phyloP scores from a whole-genome alignment of 352 stramenopile species.

The Phytophthora litchii region DNA sequence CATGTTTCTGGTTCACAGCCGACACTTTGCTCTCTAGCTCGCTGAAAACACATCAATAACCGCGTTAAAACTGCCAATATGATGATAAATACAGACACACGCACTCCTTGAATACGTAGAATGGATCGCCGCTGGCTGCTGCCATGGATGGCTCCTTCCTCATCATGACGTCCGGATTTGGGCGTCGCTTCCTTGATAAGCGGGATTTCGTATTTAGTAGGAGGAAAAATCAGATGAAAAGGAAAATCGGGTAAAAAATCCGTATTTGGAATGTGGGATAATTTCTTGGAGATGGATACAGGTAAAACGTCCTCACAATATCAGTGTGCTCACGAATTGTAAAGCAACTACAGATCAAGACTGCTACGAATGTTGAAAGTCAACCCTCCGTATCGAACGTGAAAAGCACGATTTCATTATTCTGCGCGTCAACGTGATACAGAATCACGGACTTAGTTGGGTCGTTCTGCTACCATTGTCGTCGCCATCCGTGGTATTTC shows the following conservation, averaged over 20 bases:
- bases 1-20: constrained; percentile 68
- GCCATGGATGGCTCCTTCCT: constrained; percentile 34
- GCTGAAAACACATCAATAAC: constrained; percentile 30
- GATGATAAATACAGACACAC: background rate
- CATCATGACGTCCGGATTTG: constrained; percentile 29
- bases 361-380: no score
- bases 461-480: no score
- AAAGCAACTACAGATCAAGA: no score
- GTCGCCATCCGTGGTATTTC: no score
- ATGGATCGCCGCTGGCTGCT: constrained; percentile 68
- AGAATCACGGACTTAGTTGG: no score
- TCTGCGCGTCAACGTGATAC: no score
- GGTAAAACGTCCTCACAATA: no score
- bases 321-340: no score
- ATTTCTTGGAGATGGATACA: no score
- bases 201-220: constrained; percentile 17
- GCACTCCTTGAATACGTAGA: constrained; percentile 89
- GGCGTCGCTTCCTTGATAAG: constrained; percentile 11
- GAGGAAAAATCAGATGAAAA: constrained; percentile 23
- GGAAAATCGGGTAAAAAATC: constrained; percentile 53
- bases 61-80: background rate
- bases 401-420: no score
- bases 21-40: constrained; percentile 82
- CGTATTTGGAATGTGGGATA: no score
- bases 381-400: no score